Evolutionary conservation across 345 rosid species (phyloP), one percentile per base, ranked within the genome.

Genomic region (Dovyalis caffra): DNA sequence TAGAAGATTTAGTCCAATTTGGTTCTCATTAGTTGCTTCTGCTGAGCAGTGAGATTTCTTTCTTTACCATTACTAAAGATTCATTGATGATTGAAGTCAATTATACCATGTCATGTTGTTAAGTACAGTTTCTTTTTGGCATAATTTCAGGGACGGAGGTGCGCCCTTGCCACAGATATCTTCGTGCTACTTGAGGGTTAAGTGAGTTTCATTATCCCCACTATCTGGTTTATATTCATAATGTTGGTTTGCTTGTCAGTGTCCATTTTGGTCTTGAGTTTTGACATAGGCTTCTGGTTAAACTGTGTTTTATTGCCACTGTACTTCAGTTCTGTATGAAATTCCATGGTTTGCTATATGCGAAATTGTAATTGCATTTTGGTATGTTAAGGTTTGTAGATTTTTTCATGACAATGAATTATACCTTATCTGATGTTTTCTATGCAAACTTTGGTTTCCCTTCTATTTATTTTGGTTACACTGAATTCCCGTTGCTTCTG

Each of bases 1-100:
- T 58, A 64, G 56, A 64, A 73, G 73, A 81, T 68, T 25, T 56
- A 40, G 32, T 78, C 84, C 88, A 28, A 62, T 83, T 56, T 85
- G 90, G 90, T 73, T 87, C 80, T 79, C 85, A 6, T 79, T 87
- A 45, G 70, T 79, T 58, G 85, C 90, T 73, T 75, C 88, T 16
- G 62, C 76, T 26, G 71, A 82, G 53, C 82, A 71, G 90, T 87
- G 72, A 80, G 85, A 49, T 53, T 47, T n/a, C 10, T 32, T 18
- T 69, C 34, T 37, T 69, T 16, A 3, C 10, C 70, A 69, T 29
- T 28, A 25, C 60, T 37, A 15, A n/a, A 67, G 25, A 23, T 23
- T 56, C 6, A 38, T 33, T 43, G 28, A 69, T 73, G 40, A 67
- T 62, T 72, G 60, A 40, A 58, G 26, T 40, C 35, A 12, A 23